Percentiles rank a stretch among this genome's conserved stretches.
Conservation (phyloP, 1,284 basidiomycete genomes). For the Sphagnurus paluster region DNA sequence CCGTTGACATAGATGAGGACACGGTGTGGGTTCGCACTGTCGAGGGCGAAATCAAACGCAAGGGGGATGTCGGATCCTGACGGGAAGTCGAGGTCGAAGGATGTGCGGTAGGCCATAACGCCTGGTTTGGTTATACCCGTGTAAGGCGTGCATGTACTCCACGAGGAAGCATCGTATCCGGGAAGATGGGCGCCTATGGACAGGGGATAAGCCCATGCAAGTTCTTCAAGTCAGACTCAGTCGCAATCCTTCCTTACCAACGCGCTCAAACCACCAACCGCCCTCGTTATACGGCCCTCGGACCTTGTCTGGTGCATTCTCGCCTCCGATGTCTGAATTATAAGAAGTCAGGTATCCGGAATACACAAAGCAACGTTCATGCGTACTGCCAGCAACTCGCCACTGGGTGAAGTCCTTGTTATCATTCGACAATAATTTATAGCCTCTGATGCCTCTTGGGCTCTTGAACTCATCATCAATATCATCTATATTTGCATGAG, state of each 20-base stretch:
- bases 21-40: slow-evolving; percentile 33
- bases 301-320: slow-evolving; percentile 34
- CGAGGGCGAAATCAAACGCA: slow-evolving; percentile 42
- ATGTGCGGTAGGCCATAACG: slow-evolving; percentile 43
- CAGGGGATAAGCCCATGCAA: background rate
- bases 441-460: slow-evolving; percentile 50
- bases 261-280: slow-evolving; percentile 50
- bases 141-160: slow-evolving; percentile 39
- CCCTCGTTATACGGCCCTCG: slow-evolving; percentile 53
- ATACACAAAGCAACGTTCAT: background rate
- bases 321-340: slow-evolving; percentile 34
- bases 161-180: slow-evolving; percentile 38
- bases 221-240: background rate
- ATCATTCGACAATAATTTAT: slow-evolving; percentile 32
- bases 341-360: too few relatives aligned
- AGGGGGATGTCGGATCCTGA: slow-evolving; percentile 38
- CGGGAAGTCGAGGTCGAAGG: slow-evolving; percentile 42
- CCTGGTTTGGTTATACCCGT: slow-evolving; percentile 36
- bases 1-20: slow-evolving; percentile 42
- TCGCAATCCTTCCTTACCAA: slow-evolving; percentile 32
- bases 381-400: slow-evolving; percentile 51
- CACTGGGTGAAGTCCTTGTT: slow-evolving; percentile 41
- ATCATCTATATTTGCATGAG: too few relatives aligned
- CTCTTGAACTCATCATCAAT: slow-evolving; percentile 34
- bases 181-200: slow-evolving; percentile 42